These are phyloP conservation scores for Aspergillus biplanus DNA, from an alignment of 495 filamentous ascomycete genomes.

Conservation along the genomic window DNA sequence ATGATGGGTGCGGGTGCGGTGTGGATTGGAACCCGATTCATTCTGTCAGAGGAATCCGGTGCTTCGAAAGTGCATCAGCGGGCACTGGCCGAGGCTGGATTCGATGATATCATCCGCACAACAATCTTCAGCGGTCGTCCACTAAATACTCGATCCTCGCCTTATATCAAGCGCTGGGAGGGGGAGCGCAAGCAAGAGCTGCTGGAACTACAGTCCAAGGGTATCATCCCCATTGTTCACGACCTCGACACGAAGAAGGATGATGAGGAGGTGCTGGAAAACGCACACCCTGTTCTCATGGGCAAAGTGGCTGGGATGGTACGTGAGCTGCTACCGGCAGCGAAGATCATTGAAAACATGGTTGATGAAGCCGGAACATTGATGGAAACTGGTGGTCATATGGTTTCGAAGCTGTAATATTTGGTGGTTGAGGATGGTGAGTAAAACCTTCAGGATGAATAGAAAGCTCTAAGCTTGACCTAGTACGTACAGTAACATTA, in stretches of 20 bases:
- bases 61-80: slow-evolving; percentile 94
- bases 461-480: too few species aligned
- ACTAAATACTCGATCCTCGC: slow-evolving; percentile 86
- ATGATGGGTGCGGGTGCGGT: slow-evolving; percentile 92
- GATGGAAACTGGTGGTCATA: slow-evolving; percentile 65
- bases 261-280: slow-evolving; percentile 82
- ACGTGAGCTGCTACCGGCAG: slow-evolving; percentile 88
- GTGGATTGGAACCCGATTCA: slow-evolving; percentile 96
- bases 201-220: slow-evolving; percentile 83
- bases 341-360: slow-evolving; percentile 92
- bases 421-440: too few species aligned
- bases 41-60: slow-evolving; percentile 89
- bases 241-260: slow-evolving; percentile 83
- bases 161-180: slow-evolving; percentile 96
- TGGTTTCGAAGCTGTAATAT: slow-evolving; percentile 66
- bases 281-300: slow-evolving; percentile 90
- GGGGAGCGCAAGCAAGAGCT: slow-evolving; percentile 86
- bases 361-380: slow-evolving; percentile 76
- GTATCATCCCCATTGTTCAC: slow-evolving; percentile 87
- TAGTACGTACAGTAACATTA: too few species aligned
- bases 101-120: slow-evolving; percentile 92
- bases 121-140: slow-evolving; percentile 98
- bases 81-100: slow-evolving; percentile 86
- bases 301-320: slow-evolving; percentile 93
- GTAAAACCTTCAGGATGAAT: too few species aligned